Conservation (phyloP, 2,329 filamentous ascomycete genomes). For the Rutstroemia sydowiana region DNA sequence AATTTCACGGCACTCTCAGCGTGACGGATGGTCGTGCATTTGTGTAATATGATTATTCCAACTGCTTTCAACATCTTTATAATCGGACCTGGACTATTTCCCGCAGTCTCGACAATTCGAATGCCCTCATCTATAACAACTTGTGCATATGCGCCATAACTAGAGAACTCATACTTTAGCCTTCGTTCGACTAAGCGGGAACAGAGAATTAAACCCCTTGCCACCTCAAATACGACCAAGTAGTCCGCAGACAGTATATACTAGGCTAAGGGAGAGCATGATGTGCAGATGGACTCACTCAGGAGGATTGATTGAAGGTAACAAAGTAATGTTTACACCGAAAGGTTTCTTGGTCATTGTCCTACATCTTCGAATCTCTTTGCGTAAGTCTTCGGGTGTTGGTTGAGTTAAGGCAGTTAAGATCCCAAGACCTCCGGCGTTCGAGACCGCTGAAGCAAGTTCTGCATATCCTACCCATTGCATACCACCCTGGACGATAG, state of each 20-base stretch:
- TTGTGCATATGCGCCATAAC: slow-evolving; percentile 80
- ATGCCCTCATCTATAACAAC: slow-evolving; percentile 91
- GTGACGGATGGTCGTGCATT: slow-evolving; percentile 94
- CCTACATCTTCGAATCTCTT: slow-evolving; percentile 84
- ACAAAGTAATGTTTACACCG: slow-evolving; percentile 89
- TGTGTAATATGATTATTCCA: slow-evolving; percentile 78
- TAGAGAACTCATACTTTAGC: background rate
- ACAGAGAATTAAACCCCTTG: slow-evolving; percentile 9
- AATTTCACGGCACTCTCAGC: slow-evolving; percentile 87
- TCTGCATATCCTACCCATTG: slow-evolving; percentile 79
- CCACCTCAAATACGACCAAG: too few relatives aligned
- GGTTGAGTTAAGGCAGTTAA: slow-evolving; percentile 89
- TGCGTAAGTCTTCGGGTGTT: slow-evolving; percentile 81
- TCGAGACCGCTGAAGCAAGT: slow-evolving; percentile 67
- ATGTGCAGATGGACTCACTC: slow-evolving; percentile 38
- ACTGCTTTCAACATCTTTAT: slow-evolving; percentile 82
- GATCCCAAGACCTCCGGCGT: slow-evolving; percentile 76
- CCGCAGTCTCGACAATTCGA: slow-evolving; percentile 85
- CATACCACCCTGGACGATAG: slow-evolving; percentile 81
- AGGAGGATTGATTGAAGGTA: slow-evolving; percentile 81
- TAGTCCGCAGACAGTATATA: too few relatives aligned
- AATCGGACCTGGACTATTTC: slow-evolving; percentile 83
- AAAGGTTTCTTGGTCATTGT: slow-evolving; percentile 75
- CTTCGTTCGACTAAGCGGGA: background rate
- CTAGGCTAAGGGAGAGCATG: background rate